Evolutionary conservation across 345 rosid genomes (phyloP).

Genomic region (Sonneratia caseolaris): DNA sequence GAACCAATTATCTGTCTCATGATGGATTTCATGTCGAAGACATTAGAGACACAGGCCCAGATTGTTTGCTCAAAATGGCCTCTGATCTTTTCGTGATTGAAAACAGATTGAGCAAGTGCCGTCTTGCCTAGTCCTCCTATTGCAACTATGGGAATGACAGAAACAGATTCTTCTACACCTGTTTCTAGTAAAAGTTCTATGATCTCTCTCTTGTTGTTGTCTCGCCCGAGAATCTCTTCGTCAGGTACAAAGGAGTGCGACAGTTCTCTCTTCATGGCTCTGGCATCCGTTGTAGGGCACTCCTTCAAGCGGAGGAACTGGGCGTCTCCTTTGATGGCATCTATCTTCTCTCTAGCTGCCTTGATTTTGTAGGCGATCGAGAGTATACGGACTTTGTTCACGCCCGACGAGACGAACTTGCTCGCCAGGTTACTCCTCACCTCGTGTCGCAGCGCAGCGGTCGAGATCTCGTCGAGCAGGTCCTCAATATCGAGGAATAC

Average conservation of each 20-base stretch:
- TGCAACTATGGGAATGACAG: constrained; percentile 4
- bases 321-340: neutral
- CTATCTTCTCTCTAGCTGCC: neutral
- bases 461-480: constrained; percentile 22
- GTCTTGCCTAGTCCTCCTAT: constrained; percentile 6
- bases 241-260: neutral
- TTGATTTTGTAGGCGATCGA: neutral
- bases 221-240: neutral
- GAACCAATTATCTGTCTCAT: constrained; percentile 5
- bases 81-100: constrained; percentile 1
- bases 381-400: neutral
- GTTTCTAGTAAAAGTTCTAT: neutral
- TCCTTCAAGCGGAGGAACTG: neutral
- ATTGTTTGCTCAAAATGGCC: neutral
- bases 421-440: neutral
- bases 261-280: neutral
- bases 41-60: constrained; percentile 8
- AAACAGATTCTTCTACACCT: neutral
- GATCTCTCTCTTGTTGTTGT: neutral
- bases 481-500: constrained; percentile 24
- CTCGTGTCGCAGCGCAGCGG: constrained; percentile 6
- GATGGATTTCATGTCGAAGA: constrained; percentile 4
- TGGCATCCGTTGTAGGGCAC: neutral
- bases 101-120: constrained; percentile 7
- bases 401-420: constrained; percentile 6